phyloP scores from a whole-genome alignment of 2,329 filamentous ascomycete species.

The Paracoccidioides brasiliensis region DNA sequence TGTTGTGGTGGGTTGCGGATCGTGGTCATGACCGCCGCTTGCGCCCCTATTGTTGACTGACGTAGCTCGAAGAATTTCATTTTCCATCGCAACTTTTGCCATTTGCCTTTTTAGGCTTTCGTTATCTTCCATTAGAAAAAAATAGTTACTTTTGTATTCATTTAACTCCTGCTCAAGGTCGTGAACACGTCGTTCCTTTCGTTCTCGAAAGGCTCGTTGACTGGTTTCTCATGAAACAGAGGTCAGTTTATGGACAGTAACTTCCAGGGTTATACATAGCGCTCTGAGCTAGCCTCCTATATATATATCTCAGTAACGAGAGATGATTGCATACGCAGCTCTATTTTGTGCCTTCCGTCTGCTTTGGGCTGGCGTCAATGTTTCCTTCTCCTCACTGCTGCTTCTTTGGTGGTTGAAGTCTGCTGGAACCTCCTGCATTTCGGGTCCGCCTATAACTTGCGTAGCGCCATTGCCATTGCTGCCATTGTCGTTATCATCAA shows the following conservation, averaged over 20 bases:
- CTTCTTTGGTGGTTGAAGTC: constrained; percentile 27
- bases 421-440: constrained; percentile 11
- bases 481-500: constrained; percentile 10
- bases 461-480: not conserved
- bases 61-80: constrained; percentile 80
- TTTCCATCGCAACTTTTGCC: constrained; percentile 75
- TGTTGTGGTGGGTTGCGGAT: constrained; percentile 37
- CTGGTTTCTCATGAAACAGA: constrained; percentile 36
- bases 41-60: constrained; percentile 28
- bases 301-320: not conserved
- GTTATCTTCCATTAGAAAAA: constrained; percentile 65
- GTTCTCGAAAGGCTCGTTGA: constrained; percentile 89
- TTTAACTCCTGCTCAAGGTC: constrained; percentile 81
- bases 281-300: not conserved
- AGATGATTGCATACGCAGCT: constrained; percentile 47
- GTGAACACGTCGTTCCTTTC: constrained; percentile 88
- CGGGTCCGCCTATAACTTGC: not conserved
- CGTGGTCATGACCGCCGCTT: not conserved
- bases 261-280: not conserved
- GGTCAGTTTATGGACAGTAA: not conserved
- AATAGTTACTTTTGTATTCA: constrained; percentile 59
- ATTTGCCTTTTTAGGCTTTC: constrained; percentile 74
- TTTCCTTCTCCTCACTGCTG: constrained; percentile 43
- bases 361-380: constrained; percentile 40
- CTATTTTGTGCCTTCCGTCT: constrained; percentile 59